Conservation (phyloP, 225 moss, liverwort and hornwort genomes). For the Bryoerythrophyllum caledonicum region DNA sequence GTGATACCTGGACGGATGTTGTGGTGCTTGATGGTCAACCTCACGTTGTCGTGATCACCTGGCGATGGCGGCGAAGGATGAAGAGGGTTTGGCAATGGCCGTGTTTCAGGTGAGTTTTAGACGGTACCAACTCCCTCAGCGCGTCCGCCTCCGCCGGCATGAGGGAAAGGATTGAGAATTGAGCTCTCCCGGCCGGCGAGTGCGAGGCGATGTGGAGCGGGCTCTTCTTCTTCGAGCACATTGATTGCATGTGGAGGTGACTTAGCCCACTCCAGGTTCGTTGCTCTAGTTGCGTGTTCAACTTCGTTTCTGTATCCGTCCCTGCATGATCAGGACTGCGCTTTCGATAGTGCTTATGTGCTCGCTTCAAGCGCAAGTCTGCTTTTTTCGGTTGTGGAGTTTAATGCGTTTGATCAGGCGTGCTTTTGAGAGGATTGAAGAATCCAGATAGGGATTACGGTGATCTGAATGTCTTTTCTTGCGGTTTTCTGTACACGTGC, state of each 20-base stretch:
- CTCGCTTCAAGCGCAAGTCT: not conserved
- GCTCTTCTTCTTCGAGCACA: no score
- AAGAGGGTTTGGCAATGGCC: not conserved
- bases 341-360: not conserved
- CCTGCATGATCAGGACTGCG: not conserved
- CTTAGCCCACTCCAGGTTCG: no score
- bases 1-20: not conserved
- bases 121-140: not conserved
- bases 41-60: no score
- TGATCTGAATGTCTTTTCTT: no score
- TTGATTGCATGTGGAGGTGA: no score
- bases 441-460: not conserved
- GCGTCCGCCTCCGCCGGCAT: not conserved
- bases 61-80: no score
- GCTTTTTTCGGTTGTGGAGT: not conserved
- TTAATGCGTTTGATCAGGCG: not conserved
- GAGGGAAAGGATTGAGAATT: not conserved
- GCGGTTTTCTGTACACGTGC: not conserved
- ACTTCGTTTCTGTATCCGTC: not conserved
- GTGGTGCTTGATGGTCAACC: not conserved
- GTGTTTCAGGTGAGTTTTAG: not conserved
- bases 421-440: constrained; percentile 5
- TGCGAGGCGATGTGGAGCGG: no score
- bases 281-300: not conserved
- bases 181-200: not conserved